Evolutionary conservation across 805 yeast species (phyloP), one percentile per base, ranked within the genome.

Genomic region (Ogataea nonfermentans): DNA sequence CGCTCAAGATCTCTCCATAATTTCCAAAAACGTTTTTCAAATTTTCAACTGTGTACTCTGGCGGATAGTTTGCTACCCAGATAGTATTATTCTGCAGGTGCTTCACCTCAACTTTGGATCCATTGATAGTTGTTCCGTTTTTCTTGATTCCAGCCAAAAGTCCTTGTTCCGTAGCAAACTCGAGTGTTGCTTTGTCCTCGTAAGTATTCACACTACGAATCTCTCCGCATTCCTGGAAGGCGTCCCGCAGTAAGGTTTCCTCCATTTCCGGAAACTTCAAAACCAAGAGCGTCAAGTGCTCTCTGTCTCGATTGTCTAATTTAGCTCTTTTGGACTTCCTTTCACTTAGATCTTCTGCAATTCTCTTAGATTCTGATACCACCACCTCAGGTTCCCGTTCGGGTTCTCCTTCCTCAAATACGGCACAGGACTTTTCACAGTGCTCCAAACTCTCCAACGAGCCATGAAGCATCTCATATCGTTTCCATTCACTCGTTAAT

Each of bases 51-150:
- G 69, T 66, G 42, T 57, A 73, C 1, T 62, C 52, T 2, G 86
- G 81, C 0, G 95, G 89, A 51, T 74, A 85, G 52, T 86, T 86
- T 0, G 90, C 75, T 2, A 81, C 78, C 82, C 87, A 87, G 1
- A 86, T 42, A 0, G 88, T 81, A 25, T 75, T 65, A 10, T 72
- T 65, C 14, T 62, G 53, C 2, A 76, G 59, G 24, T 73, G 59
- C 3, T 55, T 56, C 0, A 86, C 83, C 3, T 51, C 34, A 0
- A 86, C 62, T 26, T 65, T 68, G 1, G 52, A 37, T 0, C 67
- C 74, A 0, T 66, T 67, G 0, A 81, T 41, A 8, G 43, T 53
- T 51, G 81, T 82, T 42, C 61, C 67, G 23, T 78, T 75, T 46
- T 73, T 79, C 0, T 90, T 79, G 31, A 82, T 58, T 0, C 88